A percentile compares a stretch with the other conserved stretches of the same genome.
phyloP scores from a whole-genome alignment of 2,329 filamentous ascomycete genomes.

The Colletotrichum incanum region DNA sequence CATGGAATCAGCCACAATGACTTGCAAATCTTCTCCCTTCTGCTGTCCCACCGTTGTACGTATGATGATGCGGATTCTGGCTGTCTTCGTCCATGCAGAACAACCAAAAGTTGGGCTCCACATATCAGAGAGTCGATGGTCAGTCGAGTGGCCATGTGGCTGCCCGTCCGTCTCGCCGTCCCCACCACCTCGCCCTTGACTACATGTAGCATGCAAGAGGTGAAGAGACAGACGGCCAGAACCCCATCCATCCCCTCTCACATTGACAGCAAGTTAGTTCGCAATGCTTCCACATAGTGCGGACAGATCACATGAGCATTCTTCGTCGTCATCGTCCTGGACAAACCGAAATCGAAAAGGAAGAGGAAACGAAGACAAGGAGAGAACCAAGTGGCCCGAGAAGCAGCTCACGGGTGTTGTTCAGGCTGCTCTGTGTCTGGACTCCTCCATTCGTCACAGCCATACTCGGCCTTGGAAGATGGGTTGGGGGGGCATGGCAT shows the following conservation, averaged over 20 bases:
- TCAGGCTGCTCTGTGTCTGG: no score
- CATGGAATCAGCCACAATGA: slow-evolving; percentile 42
- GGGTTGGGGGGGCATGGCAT: neutral
- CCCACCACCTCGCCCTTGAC: neutral
- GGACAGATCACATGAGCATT: no score
- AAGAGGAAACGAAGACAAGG: neutral
- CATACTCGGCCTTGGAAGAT: no score
- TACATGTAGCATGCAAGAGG: neutral
- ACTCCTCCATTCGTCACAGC: no score
- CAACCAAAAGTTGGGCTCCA: neutral
- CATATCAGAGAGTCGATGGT: neutral
- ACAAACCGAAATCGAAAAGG: no score
- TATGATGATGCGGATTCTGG: neutral
- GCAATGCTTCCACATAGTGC: no score
- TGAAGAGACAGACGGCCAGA: neutral
- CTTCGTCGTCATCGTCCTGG: neutral
- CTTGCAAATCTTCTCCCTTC: slow-evolving; percentile 19
- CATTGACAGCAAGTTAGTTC: no score
- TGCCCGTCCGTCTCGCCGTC: neutral
- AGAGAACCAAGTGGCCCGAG: no score
- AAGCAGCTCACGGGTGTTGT: no score
- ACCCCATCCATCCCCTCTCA: no score
- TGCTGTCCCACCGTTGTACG: neutral
- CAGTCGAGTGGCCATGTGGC: neutral
- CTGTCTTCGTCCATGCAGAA: neutral